phyloP scores from a whole-genome alignment of 2,329 filamentous ascomycete genomes.

The Beauveria varroae region DNA sequence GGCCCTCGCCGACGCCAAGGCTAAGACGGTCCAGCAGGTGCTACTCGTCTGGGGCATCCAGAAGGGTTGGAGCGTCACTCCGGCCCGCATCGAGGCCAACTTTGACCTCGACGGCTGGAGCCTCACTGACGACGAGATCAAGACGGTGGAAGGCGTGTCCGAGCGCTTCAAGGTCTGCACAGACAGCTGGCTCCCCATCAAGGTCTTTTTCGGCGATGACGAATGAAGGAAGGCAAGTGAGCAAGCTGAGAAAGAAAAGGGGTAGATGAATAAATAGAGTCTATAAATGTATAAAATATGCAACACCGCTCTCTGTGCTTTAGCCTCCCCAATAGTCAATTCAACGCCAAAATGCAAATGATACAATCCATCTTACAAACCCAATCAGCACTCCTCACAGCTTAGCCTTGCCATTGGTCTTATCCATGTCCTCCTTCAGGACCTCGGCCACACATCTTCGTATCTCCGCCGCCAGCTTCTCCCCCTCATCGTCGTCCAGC shows the following conservation, averaged over 20 bases:
- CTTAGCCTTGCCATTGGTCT: conserved; percentile 25
- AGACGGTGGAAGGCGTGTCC: conserved; percentile 57
- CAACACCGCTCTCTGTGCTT: not conserved
- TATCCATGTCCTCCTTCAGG: conserved; percentile 32
- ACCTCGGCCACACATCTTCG: conserved; percentile 42
- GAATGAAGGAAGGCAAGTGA: conserved; percentile 39
- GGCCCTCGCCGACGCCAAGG: conserved; percentile 56
- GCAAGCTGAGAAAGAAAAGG: not conserved
- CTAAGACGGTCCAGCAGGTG: conserved; percentile 66
- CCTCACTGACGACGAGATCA: conserved; percentile 64
- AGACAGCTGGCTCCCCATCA: conserved; percentile 65
- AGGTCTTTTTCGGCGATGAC: conserved; percentile 78
- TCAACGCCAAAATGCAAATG: conserved; percentile 5
- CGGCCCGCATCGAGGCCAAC: conserved; percentile 67
- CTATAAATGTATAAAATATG: conserved; percentile 2
- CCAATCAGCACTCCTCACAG: conserved; percentile 21
- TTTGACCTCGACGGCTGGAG: conserved; percentile 67
- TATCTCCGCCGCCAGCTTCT: conserved; percentile 47
- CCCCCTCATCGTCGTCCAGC: conserved; percentile 68
- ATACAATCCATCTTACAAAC: not conserved
- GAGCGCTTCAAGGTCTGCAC: conserved; percentile 79
- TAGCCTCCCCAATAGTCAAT: not conserved
- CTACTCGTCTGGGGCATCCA: conserved; percentile 74
- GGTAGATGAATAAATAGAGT: not conserved
- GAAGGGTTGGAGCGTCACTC: conserved; percentile 70